Conservation (phyloP, 305 asterid species). For the Solanum hybrid region DNA sequence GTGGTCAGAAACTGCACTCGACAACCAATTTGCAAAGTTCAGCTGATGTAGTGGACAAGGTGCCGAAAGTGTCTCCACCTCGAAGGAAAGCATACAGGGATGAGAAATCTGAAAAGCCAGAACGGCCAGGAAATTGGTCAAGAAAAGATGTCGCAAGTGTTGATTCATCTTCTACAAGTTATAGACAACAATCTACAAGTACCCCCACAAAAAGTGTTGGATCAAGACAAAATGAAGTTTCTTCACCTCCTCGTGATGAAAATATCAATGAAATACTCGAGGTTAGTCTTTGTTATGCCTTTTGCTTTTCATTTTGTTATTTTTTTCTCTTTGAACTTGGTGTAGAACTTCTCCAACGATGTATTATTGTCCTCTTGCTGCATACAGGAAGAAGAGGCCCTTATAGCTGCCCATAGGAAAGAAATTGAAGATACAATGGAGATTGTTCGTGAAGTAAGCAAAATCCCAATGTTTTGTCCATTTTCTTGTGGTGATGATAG, state of each 20-base stretch:
- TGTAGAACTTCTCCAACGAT: not conserved
- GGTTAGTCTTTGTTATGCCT: constrained; percentile 26
- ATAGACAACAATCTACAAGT: constrained; percentile 17
- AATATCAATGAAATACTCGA: constrained; percentile 66
- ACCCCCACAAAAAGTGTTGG: constrained; percentile 28
- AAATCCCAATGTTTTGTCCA: not conserved
- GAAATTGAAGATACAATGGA: constrained; percentile 97
- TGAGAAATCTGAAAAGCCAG: constrained; percentile 54
- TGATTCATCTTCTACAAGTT: constrained; percentile 23
- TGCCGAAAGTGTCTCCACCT: constrained; percentile 77
- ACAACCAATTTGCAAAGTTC: not conserved
- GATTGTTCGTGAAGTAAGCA: constrained; percentile 76
- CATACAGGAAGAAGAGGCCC: constrained; percentile 89
- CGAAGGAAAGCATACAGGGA: constrained; percentile 51
- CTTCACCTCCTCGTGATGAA: constrained; percentile 29
- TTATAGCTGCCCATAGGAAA: constrained; percentile 81
- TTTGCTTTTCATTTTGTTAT: not conserved
- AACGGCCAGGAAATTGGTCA: constrained; percentile 33
- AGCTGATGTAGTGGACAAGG: constrained; percentile 60
- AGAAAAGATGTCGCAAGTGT: constrained; percentile 36
- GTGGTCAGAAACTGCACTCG: not conserved
- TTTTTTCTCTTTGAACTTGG: not conserved
- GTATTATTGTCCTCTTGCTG: not conserved
- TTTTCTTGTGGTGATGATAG: not conserved
- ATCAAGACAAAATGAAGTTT: constrained; percentile 23